phyloP scores from a whole-genome alignment of 768 basidiomycete species.

The Gloeopeniophorella convolvens region DNA sequence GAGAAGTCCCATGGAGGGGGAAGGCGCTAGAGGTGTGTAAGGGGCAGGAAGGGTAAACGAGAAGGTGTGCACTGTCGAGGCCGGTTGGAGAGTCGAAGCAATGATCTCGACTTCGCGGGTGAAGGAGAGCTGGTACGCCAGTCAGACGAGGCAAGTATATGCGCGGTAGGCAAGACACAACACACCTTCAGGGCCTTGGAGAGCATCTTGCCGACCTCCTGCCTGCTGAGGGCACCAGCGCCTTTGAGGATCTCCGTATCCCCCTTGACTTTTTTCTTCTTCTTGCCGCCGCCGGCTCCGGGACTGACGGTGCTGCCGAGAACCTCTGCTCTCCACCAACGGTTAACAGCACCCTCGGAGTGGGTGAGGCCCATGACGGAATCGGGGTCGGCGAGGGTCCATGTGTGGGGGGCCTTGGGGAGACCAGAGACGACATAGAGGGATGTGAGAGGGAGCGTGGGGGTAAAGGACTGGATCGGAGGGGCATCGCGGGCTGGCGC shows the following conservation, averaged over 20 bases:
- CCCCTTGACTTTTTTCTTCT: slow-evolving; percentile 60
- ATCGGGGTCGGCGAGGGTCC: slow-evolving; percentile 84
- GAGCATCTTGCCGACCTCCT: slow-evolving; percentile 85
- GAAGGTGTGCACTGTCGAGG: slow-evolving; percentile 88
- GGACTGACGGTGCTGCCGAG: slow-evolving; percentile 84
- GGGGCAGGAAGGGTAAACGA: slow-evolving; percentile 80
- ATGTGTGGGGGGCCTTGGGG: slow-evolving; percentile 83
- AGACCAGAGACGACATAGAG: slow-evolving; percentile 86
- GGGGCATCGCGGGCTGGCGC: slow-evolving; percentile 50
- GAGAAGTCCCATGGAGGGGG: slow-evolving; percentile 62
- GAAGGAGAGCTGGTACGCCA: slow-evolving; percentile 64
- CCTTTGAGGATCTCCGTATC: slow-evolving; percentile 64
- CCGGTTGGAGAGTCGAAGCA: slow-evolving; percentile 89
- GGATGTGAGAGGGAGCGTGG: slow-evolving; percentile 71
- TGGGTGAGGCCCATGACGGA: slow-evolving; percentile 78
- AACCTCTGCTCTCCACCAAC: slow-evolving; percentile 91
- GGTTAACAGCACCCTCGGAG: slow-evolving; percentile 74
- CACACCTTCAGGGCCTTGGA: slow-evolving; percentile 84
- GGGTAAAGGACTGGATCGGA: slow-evolving; percentile 53
- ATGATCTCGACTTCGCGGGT: slow-evolving; percentile 91
- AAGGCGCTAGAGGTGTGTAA: slow-evolving; percentile 68
- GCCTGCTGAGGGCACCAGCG: slow-evolving; percentile 74
- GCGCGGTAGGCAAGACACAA: slow-evolving; percentile 1
- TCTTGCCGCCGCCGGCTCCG: slow-evolving; percentile 66
- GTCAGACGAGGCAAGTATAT: slow-evolving; percentile 3